Percentiles rank a stretch among this genome's conserved stretches.
phyloP scores from a whole-genome alignment of 257 asterid species.

The Perilla frutescens region DNA sequence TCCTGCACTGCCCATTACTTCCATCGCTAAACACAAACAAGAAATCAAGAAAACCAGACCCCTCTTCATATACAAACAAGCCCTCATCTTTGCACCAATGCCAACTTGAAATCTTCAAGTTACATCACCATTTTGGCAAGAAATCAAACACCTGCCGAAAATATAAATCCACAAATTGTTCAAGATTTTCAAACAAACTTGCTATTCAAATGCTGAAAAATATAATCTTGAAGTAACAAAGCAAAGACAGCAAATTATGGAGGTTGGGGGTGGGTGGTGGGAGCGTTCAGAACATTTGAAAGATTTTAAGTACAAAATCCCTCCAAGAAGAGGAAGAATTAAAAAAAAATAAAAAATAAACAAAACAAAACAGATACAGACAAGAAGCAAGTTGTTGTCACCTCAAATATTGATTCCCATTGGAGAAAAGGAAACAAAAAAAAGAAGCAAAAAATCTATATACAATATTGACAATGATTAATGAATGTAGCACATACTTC shows the following conservation, averaged over 20 bases:
- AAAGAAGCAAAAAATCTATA: conserved; percentile 1
- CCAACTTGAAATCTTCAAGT: conserved; percentile 29
- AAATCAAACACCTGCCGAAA: conserved; percentile 40
- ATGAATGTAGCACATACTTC: neutral
- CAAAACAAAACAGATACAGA: conserved; percentile 7
- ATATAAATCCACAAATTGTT: conserved; percentile 27
- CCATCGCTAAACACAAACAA: conserved; percentile 48
- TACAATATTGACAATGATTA: conserved; percentile 5
- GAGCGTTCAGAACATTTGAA: neutral
- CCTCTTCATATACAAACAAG: conserved; percentile 28
- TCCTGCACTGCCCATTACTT: conserved; percentile 40
- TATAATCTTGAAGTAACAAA: conserved; percentile 5
- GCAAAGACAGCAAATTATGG: neutral
- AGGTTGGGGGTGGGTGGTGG: neutral
- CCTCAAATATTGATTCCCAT: conserved; percentile 29
- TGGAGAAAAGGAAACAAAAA: neutral
- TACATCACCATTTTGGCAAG: conserved; percentile 40
- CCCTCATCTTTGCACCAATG: conserved; percentile 38
- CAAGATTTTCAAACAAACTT: conserved; percentile 31
- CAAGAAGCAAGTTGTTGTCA: conserved; percentile 25
- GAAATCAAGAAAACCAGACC: conserved; percentile 41
- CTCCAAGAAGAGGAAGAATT: conserved; percentile 7
- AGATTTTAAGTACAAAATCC: conserved; percentile 1
- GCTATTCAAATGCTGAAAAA: neutral
- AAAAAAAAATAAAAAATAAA: too few relatives aligned